A percentile compares a stretch with the other conserved stretches of the same genome.
Conservation (phyloP, 2,329 filamentous ascomycete genomes). For the Aspergillus neotritici region DNA sequence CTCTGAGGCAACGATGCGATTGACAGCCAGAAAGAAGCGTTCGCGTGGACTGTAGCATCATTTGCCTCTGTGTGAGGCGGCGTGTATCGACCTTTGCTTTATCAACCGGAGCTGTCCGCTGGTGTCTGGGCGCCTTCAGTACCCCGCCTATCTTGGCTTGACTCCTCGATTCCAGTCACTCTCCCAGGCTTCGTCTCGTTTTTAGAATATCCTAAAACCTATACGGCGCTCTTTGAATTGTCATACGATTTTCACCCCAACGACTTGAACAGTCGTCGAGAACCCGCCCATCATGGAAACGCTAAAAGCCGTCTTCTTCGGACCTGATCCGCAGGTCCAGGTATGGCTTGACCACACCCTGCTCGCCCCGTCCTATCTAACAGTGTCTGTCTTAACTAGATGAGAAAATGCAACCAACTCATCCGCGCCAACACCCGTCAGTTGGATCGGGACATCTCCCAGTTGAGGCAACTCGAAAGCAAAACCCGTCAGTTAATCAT, state of each 20-base stretch:
- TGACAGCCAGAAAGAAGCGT: background rate
- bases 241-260: background rate
- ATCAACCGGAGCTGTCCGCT: no score
- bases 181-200: no score
- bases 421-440: slow-evolving; percentile 88
- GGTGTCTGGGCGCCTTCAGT: no score
- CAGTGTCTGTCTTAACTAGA: slow-evolving; percentile 47
- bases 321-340: slow-evolving; percentile 88
- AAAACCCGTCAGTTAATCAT: slow-evolving; percentile 84
- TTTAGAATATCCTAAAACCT: no score
- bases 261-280: background rate
- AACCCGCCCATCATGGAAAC: slow-evolving; percentile 64
- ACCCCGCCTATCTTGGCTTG: no score
- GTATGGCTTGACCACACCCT: slow-evolving; percentile 45
- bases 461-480: slow-evolving; percentile 69
- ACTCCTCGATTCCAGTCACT: no score
- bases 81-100: no score
- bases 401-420: slow-evolving; percentile 89
- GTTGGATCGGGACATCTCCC: slow-evolving; percentile 83
- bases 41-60: no score
- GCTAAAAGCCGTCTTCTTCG: slow-evolving; percentile 78
- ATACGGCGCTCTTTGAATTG: background rate
- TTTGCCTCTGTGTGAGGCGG: no score
- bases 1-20: slow-evolving; percentile 4
- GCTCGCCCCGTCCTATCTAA: slow-evolving; percentile 8